Percentiles rank a stretch among this genome's conserved stretches.
phyloP scores from a whole-genome alignment of 495 filamentous ascomycete species.

The Thozetella sp. region DNA sequence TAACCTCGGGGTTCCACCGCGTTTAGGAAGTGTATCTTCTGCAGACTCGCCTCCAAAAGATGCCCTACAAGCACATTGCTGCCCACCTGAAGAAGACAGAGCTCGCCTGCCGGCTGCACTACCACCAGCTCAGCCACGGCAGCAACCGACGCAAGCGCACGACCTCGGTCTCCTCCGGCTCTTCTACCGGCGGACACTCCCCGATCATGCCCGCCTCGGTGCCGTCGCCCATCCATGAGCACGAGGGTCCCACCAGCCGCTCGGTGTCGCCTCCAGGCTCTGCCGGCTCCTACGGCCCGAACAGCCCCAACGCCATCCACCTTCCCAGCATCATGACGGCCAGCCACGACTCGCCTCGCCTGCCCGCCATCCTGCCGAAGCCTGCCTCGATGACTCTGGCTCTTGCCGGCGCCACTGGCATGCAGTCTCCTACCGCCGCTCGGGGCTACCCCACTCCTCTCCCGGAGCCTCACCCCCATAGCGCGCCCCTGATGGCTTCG shows the following conservation, averaged over 20 bases:
- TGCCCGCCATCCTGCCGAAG: constrained; percentile 63
- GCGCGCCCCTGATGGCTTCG: constrained; percentile 22
- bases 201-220: constrained; percentile 43
- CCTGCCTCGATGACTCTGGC: constrained; percentile 50
- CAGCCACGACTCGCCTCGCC: constrained; percentile 40
- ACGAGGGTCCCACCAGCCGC: constrained; percentile 21
- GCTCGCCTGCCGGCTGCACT: constrained; percentile 81
- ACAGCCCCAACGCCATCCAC: constrained; percentile 39
- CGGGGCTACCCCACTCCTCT: constrained; percentile 35
- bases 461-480: constrained; percentile 30
- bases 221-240: constrained; percentile 49
- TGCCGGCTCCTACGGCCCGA: constrained; percentile 30
- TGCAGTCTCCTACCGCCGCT: constrained; percentile 27
- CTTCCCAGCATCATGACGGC: constrained; percentile 45
- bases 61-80: constrained; percentile 89
- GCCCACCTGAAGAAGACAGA: constrained; percentile 83
- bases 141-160: constrained; percentile 73
- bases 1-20: background rate
- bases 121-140: constrained; percentile 81
- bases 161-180: constrained; percentile 61
- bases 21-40: constrained; percentile 80
- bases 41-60: constrained; percentile 80
- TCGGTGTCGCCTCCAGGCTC: constrained; percentile 39
- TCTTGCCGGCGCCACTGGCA: constrained; percentile 25
- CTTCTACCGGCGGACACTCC: constrained; percentile 45